Evolutionary conservation across 305 asterid species (phyloP).

Genomic region (Vinca major): DNA sequence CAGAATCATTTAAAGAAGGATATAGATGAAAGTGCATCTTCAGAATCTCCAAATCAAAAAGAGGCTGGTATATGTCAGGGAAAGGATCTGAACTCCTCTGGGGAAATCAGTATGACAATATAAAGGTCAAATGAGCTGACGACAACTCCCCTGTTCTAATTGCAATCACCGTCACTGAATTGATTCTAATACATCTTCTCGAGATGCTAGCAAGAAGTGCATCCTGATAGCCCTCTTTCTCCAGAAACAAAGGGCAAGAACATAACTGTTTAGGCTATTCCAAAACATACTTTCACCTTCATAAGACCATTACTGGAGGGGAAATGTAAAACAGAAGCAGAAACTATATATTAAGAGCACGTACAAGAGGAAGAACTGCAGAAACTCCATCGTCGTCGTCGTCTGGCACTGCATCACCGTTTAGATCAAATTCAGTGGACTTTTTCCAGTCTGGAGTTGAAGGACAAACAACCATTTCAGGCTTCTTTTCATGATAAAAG

Average conservation of each 20-base stretch:
- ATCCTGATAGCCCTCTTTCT: too few species aligned
- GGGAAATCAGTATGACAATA: background rate
- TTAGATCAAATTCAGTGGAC: slow-evolving; percentile 84
- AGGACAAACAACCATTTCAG: slow-evolving; percentile 74
- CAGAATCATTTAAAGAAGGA: background rate
- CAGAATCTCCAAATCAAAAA: background rate
- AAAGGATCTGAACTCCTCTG: background rate
- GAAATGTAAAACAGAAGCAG: slow-evolving; percentile 9
- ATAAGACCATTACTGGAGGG: background rate
- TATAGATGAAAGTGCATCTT: background rate
- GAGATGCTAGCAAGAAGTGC: background rate
- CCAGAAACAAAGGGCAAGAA: background rate
- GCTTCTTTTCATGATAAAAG: slow-evolving; percentile 88
- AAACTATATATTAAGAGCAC: slow-evolving; percentile 13
- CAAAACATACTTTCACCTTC: background rate
- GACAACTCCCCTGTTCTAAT: background rate
- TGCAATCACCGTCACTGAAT: background rate
- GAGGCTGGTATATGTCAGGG: background rate
- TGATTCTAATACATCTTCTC: background rate
- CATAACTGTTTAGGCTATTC: background rate
- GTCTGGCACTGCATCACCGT: slow-evolving; percentile 90
- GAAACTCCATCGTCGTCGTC: slow-evolving; percentile 79
- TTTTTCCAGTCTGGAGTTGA: slow-evolving; percentile 90
- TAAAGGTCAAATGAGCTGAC: background rate
- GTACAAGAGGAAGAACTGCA: slow-evolving; percentile 46